phyloP scores from a whole-genome alignment of 768 basidiomycete genomes.

The Boletales sp. region DNA sequence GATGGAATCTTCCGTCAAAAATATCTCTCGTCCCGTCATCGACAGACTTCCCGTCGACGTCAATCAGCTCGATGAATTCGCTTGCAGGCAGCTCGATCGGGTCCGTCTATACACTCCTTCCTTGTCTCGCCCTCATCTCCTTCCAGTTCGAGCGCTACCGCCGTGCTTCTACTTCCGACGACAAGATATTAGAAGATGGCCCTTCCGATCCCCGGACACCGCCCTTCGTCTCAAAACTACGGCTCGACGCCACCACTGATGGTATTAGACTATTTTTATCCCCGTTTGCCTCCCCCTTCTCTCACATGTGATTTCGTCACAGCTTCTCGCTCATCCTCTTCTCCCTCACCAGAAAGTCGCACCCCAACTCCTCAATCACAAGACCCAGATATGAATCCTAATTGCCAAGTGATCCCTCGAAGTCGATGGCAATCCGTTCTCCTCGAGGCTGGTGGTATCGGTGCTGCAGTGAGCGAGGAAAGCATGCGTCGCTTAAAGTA shows the following conservation, averaged over 20 bases:
- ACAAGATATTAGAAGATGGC: constrained; percentile 27
- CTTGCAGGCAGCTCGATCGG: constrained; percentile 81
- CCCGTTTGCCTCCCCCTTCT: constrained; percentile 3
- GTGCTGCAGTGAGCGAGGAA: constrained; percentile 88
- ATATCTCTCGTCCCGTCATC: constrained; percentile 78
- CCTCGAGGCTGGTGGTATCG: constrained; percentile 82
- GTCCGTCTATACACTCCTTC: constrained; percentile 38
- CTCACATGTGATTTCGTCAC: background rate
- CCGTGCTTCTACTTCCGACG: constrained; percentile 34
- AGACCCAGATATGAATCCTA: constrained; percentile 20
- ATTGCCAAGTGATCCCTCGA: constrained; percentile 61
- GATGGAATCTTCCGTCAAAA: constrained; percentile 80
- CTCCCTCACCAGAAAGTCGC: constrained; percentile 12
- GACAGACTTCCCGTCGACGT: constrained; percentile 73
- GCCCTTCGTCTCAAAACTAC: background rate
- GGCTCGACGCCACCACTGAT: background rate
- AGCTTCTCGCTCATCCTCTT: constrained; percentile 2
- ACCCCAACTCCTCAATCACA: constrained; percentile 23
- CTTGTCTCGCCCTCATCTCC: background rate
- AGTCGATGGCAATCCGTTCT: constrained; percentile 84
- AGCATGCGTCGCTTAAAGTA: constrained; percentile 84
- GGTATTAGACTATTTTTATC: constrained; percentile 3
- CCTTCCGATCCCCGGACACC: constrained; percentile 1
- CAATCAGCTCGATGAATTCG: constrained; percentile 79
- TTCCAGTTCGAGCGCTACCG: constrained; percentile 49